Base-by-base conservation (phyloP, 164 flowering plant species). In the Hamamelis virginiana region DNA sequence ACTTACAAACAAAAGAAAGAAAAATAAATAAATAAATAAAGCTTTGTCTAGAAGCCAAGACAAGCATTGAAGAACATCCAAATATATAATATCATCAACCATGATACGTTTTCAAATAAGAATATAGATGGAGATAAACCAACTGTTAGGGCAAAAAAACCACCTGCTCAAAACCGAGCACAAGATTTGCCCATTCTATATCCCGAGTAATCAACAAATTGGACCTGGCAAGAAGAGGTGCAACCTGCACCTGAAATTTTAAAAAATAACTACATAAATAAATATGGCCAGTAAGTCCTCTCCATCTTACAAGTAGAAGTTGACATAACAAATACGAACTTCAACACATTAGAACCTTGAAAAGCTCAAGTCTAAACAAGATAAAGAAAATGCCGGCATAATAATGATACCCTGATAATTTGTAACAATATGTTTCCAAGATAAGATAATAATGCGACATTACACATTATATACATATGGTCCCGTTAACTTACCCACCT, bases 151-250 rank as follows among this genome's bases (percentile, higher is more conserved):
- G 46, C 38, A 23, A 18, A 65, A 38, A 45, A 14, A 25, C 71
- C 57, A 90, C 99, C 97, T 95, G 97, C 86, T 95, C 97, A 87
- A 92, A 86, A 72, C 97, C 99, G 75, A 92, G 75, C 44, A 88
- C 79, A 70, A 95, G 89, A 80, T 92, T 95, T 72, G 93, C 97
- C 99, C 97, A 95, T 76, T 95, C 99, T 77, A 95, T 91, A 77
- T 91, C 90, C 80, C 99, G 84, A 1, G 96, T 91, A 52, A 95
- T 86, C 65, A 95, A 80, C 82, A 95, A 82, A 83, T 89, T 91
- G 64, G 99, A 87, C 81, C 97, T 83, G 10, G 94, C 91, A 82
- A 95, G 97, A 84, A 95, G 93, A 68, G 91, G 87, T 19, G 91
- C 93, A 73, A 91, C 70, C 69, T 62, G 75, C 65, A 63, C 82